Conservation (phyloP, 208 protist species). For the Trichomonas gallinae region DNA sequence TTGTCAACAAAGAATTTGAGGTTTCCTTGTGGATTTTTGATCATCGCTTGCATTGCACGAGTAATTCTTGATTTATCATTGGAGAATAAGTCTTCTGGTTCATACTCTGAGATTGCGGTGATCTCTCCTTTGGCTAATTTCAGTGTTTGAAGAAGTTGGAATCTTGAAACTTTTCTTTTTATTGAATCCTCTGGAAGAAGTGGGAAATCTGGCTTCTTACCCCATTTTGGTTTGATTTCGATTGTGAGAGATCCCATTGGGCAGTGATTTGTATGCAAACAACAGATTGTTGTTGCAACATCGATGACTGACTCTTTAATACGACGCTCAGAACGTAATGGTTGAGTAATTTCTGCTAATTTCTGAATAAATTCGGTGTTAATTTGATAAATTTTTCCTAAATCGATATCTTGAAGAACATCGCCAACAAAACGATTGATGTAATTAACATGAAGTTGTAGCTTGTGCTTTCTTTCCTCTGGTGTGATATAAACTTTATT, state of each 20-base stretch:
- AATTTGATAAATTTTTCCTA: not conserved
- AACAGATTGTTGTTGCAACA: not conserved
- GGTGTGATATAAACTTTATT: not conserved
- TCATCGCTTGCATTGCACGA: not conserved
- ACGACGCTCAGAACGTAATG: not conserved
- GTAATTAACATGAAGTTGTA: not conserved
- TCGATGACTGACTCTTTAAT: not conserved
- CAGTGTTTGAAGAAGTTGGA: not conserved
- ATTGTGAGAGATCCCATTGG: not conserved
- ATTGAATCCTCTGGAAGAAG: not conserved
- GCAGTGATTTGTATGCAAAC: not conserved
- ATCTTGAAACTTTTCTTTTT: not conserved
- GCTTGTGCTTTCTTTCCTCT: not conserved
- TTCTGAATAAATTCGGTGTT: not conserved
- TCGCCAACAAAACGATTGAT: not conserved
- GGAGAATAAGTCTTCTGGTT: not conserved
- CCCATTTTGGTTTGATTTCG: constrained; percentile 16
- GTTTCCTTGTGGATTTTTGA: not conserved
- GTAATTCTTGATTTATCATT: not conserved
- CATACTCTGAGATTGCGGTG: not conserved
- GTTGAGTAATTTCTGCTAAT: not conserved
- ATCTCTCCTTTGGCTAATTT: not conserved
- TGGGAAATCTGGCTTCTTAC: not conserved
- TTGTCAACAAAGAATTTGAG: not conserved
- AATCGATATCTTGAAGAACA: not conserved